Evolutionary conservation across 2,329 filamentous ascomycete species (phyloP), one percentile per base, ranked within the genome.

Genomic region (Fusarium anthophilum): DNA sequence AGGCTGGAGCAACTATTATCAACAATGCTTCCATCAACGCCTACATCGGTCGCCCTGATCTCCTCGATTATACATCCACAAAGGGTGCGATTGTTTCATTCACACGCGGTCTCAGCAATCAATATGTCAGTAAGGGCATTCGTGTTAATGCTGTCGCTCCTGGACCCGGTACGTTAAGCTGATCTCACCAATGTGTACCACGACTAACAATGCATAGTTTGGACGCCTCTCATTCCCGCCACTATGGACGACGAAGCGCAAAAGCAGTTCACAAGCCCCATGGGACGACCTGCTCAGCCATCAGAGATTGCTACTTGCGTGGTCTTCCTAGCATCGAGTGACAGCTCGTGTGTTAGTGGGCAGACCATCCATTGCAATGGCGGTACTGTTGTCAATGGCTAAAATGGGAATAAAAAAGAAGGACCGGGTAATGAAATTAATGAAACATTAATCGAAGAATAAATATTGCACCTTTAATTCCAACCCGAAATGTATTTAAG

Each of bases 11-110:
- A 63, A 91, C 90, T 32, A 94, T 97, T 81, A 94, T 97, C 87
- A 96, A 96, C 85, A 95, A 94, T 80, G 91, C 93, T 50, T 95
- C 92, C 38, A 91, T 96, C 80, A 96, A 96, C 81, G 93, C 91
- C 32, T 96, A 96, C 83, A 89, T 95, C 66, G 94, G 94, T 44
- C 92, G 93, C 4, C 91, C 92, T 0, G 93, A 96, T 77, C 87
- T 96, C 5, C 88, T 96, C 55, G 93, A 96, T 82, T 96, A 96
- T 84, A 95, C 93, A 0, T 91, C 91, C 4, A 94, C 92, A 32
- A 94, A 94, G 81, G 93, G 93, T 41, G 93, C 93, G 61, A 92
- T 96, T 74, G 84, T 96, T 8, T 89, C 93, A 6, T 96, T 96
- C 83, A 96, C 93, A 0, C 91, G 93, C 41, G 93, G 88, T 2